phyloP scores from a whole-genome alignment of 2,329 filamentous ascomycete species.

The Hypoxylon sp. region DNA sequence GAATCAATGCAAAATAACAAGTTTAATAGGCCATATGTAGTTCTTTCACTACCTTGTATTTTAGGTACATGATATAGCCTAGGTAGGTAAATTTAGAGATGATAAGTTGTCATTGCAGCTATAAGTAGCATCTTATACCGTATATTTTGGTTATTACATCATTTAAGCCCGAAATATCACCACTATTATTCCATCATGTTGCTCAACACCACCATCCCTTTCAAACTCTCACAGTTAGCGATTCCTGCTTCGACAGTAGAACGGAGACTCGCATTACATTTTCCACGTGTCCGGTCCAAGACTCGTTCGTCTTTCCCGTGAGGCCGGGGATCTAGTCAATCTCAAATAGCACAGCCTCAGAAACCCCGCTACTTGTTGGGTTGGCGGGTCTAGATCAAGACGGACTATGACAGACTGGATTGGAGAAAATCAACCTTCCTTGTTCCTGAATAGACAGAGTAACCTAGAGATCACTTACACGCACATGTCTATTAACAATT shows the following conservation, averaged over 20 bases:
- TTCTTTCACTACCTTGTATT: neutral
- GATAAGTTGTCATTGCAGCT: constrained; percentile 13
- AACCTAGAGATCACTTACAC: constrained; percentile 16
- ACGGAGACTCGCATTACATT: neutral
- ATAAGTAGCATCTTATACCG: constrained; percentile 6
- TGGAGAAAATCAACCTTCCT: constrained; percentile 17
- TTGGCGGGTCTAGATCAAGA: constrained; percentile 19
- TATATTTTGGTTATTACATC: constrained; percentile 12
- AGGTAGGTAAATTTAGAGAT: constrained; percentile 4
- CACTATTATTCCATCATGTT: constrained; percentile 9
- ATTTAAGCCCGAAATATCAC: constrained; percentile 13
- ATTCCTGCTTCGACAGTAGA: neutral
- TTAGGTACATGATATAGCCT: constrained; percentile 1
- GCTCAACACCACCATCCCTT: neutral
- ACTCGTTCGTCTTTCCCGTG: constrained; percentile 3
- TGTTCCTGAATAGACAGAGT: constrained; percentile 35
- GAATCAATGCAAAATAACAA: neutral
- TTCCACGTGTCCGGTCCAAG: constrained; percentile 10
- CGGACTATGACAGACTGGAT: neutral
- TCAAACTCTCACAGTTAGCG: neutral
- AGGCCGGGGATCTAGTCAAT: constrained; percentile 4
- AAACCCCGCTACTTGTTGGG: constrained; percentile 4
- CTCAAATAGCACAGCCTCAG: constrained; percentile 21
- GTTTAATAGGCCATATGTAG: constrained; percentile 2
- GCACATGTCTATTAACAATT: constrained; percentile 7